Base-by-base conservation (phyloP, 805 yeast genomes). In the Ogataea sp. region DNA sequence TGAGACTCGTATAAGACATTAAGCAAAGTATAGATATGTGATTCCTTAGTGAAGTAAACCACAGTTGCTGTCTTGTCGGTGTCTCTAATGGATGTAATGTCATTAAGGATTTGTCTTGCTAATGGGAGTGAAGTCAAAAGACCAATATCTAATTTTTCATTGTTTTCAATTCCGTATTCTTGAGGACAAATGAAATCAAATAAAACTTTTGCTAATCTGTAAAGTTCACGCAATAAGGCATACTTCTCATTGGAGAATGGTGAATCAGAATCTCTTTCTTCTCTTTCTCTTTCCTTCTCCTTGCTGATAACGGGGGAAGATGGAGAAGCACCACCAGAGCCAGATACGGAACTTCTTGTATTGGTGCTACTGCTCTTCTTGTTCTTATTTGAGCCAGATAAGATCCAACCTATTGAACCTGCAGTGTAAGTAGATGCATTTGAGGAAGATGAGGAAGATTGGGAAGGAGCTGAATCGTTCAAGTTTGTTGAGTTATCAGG, bases 101-200 rank as follows among this genome's bases (percentile, higher is more conserved):
- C 97, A 26, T 71, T 66, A 37, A 93, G 59, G 30, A 93, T 83
- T 61, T 87, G 95, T 58, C 80, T 84, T 1, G 96, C 94, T 50
- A 93, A 70, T 2, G 99, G 99, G 52, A 93, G 70, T 2, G 96
- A 86, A 0, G 99, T 93, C 50, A 93, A 67, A 41, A 93, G 67
- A 4, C 99, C 99, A 64, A 93, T 93, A 57, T 93, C 99, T 43
- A 93, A 71, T 56, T 93, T 93, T 60, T 93, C 98, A 52, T 83
- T 81, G 54, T 88, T 95, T 47, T 89, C 87, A 50, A 93, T 93
- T 46, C 99, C 99, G 57, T 93, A 93, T 57, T 93, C 99, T 60
- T 93, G 97, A 9, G 99, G 99, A 62, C 97, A 93, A 36, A 93
- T 88, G 55, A 90, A 93, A 62, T 93, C 99, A 65, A 93, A 93